phyloP scores from a whole-genome alignment of 371 early-diverging fungal genomes.

The Furculomyces boomerangus region DNA sequence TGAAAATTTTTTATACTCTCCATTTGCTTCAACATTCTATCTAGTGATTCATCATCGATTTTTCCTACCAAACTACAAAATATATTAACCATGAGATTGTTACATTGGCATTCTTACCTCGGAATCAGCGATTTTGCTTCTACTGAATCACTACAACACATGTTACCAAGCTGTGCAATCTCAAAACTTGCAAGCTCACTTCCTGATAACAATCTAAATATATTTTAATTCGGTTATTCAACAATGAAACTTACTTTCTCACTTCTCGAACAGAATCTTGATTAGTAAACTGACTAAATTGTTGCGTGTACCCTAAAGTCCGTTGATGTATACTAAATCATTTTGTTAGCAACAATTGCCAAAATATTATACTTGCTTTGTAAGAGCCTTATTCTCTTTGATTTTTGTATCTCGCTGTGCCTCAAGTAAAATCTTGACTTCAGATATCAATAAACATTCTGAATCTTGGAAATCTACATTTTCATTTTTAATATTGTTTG shows the following conservation, averaged over 20 bases:
- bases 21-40: constrained; percentile 52
- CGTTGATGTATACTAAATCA: constrained; percentile 46
- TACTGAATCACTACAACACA: constrained; percentile 71
- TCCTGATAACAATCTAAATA: constrained; percentile 29
- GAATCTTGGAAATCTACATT: constrained; percentile 46
- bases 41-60: constrained; percentile 44
- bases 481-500: no score
- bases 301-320: constrained; percentile 58
- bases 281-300: constrained; percentile 65
- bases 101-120: no score
- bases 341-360: constrained; percentile 16
- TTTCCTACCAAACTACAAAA: constrained; percentile 27
- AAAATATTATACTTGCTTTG: neutral
- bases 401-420: constrained; percentile 34
- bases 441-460: constrained; percentile 71
- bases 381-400: constrained; percentile 17
- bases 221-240: neutral
- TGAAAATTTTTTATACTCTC: constrained; percentile 59
- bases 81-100: no score
- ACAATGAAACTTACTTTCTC: constrained; percentile 36
- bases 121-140: constrained; percentile 72
- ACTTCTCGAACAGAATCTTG: constrained; percentile 71
- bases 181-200: constrained; percentile 58
- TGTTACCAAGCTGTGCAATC: constrained; percentile 71
- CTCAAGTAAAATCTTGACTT: constrained; percentile 62